Percentiles rank a stretch among this genome's conserved stretches.
These are phyloP conservation scores for Chytriomyces confervae DNA, from an alignment of 192 early-diverging fungal species.

Conservation along the genomic window DNA sequence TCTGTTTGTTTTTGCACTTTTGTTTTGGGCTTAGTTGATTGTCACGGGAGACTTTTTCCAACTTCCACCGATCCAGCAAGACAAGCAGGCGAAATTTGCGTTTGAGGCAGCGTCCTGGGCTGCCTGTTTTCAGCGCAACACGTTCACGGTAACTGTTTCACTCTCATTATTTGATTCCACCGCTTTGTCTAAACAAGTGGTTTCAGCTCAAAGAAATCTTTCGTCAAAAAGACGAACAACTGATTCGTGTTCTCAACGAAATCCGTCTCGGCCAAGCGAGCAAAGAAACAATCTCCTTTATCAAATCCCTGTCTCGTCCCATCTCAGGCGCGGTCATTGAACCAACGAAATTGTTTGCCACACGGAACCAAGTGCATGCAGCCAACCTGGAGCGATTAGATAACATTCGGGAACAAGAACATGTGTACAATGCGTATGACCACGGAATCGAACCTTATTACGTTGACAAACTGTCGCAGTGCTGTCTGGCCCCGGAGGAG, in stretches of 20 bases:
- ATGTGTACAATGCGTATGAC: constrained; percentile 65
- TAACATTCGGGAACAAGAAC: constrained; percentile 42
- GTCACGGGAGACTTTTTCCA: constrained; percentile 31
- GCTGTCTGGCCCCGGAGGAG: constrained; percentile 63
- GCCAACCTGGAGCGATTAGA: constrained; percentile 51
- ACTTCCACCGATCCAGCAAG: constrained; percentile 8
- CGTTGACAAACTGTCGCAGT: constrained; percentile 36
- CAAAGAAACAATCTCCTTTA: constrained; percentile 50
- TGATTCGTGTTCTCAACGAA: constrained; percentile 85
- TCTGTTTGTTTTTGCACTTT: neutral
- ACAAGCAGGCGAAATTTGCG: constrained; percentile 4
- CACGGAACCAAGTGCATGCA: constrained; percentile 20
- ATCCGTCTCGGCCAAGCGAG: constrained; percentile 78
- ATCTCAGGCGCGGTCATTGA: constrained; percentile 56
- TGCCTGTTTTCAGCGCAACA: neutral
- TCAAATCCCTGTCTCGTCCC: constrained; percentile 55
- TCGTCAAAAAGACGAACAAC: constrained; percentile 79
- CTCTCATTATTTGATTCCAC: neutral
- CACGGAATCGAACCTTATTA: neutral
- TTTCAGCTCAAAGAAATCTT: constrained; percentile 76
- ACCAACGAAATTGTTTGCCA: constrained; percentile 54
- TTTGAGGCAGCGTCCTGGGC: constrained; percentile 20
- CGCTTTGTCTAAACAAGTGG: neutral
- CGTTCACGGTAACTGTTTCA: neutral
- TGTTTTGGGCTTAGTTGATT: neutral